Percentiles rank a stretch among this genome's conserved stretches.
phyloP scores from a whole-genome alignment of 1,284 basidiomycete species.

The Ustilago lituana region DNA sequence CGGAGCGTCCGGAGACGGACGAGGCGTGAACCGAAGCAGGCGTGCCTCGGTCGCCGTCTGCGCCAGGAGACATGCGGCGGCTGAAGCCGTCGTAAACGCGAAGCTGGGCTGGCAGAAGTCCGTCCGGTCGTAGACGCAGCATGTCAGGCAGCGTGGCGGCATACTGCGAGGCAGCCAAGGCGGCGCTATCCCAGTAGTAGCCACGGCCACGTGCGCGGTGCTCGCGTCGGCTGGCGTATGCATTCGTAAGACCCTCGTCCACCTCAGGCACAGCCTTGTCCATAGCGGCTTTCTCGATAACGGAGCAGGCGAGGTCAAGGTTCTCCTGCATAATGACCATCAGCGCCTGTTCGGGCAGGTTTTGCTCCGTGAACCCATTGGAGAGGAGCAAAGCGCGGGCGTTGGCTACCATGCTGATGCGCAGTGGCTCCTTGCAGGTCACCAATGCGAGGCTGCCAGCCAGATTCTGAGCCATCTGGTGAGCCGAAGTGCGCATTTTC shows the following conservation, averaged over 20 bases:
- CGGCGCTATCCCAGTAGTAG: constrained; percentile 62
- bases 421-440: constrained; percentile 97
- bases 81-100: constrained; percentile 93
- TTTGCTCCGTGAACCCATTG: constrained; percentile 70
- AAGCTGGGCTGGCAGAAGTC: constrained; percentile 82
- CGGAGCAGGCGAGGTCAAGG: constrained; percentile 89
- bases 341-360: constrained; percentile 73
- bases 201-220: constrained; percentile 79
- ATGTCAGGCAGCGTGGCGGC: constrained; percentile 85
- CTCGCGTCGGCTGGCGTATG: constrained; percentile 80
- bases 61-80: constrained; percentile 49
- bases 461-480: constrained; percentile 95
- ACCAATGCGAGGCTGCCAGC: constrained; percentile 96
- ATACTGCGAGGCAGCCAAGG: constrained; percentile 73
- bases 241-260: constrained; percentile 84
- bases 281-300: constrained; percentile 98
- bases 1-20: constrained; percentile 35
- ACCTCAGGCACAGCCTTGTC: constrained; percentile 94
- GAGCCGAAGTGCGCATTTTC: constrained; percentile 88
- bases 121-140: constrained; percentile 83
- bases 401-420: constrained; percentile 90
- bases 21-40: constrained; percentile 51
- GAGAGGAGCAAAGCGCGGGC: constrained; percentile 77
- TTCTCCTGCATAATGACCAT: constrained; percentile 89
- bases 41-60: constrained; percentile 38